Base-by-base conservation (phyloP, 2,329 filamentous ascomycete species). In the Pestalotiopsis sp. region DNA sequence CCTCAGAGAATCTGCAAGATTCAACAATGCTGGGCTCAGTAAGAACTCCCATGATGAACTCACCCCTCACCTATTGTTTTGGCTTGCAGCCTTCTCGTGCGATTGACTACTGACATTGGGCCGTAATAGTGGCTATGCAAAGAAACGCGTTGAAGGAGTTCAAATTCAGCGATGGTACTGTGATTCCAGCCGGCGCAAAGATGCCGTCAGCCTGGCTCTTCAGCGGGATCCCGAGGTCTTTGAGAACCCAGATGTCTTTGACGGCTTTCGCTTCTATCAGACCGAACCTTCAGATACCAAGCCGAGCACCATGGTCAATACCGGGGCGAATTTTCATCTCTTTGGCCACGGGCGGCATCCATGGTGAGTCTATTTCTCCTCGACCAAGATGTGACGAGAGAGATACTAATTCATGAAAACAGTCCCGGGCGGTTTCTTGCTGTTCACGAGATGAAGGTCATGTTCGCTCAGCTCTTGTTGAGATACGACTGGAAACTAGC, bases 391-490 rank as follows among this genome's bases (percentile, higher is more conserved):
- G 13, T 38, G 58, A 2, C 2, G 6, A 11, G 23, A 61, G 27
- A 31, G 27, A 27, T 52, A 56, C 9, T 25, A 38, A 14, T 41
- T 14, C n/a, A 3, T 4, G 49, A 4, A 17, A 20, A 45, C 13
- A 69, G 68, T 39, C 68, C 68, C 14, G 68, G 68, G 1, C 31
- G 68, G 17, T 69, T 67, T 39, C 38, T 69, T 1, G 68, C 68
- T 4, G 58, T 59, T 1, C 68, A 69, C 38, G 68, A 69, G 64
- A 69, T 69, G 64, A 69, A 69, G 64, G 63, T 67, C 56, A 62
- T 69, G 25, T 66, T 69, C 27, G 45, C 64, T 6, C n/a, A 38
- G 38, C 65, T 69, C 23, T 57, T 69, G 20, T 49, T 67, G 57
- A 23, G 58, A 31, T 67, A 69, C 39, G 65, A 69, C 36, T 67